Evolutionary conservation across 2,329 filamentous ascomycete genomes (phyloP).

Genomic region (Venturia pyrina): DNA sequence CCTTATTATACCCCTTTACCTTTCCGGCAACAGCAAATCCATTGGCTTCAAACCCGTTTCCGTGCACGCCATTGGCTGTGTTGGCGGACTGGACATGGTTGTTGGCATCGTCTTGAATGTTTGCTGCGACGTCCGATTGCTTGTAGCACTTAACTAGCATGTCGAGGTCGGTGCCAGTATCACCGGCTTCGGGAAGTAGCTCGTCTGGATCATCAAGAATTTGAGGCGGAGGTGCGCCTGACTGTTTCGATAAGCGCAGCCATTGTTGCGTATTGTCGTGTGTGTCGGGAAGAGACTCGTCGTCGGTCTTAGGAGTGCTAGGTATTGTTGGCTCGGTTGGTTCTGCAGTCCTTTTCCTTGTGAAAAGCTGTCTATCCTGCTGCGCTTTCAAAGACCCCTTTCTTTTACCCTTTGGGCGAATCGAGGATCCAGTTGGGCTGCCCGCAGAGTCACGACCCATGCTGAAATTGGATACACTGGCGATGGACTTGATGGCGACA

Average conservation of each 20-base stretch:
- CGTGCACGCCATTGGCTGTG: constrained; percentile 50
- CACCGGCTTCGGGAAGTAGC: constrained; percentile 46
- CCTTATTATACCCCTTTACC: constrained; percentile 70
- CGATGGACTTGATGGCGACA: constrained; percentile 79
- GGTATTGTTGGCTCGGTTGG: constrained; percentile 8
- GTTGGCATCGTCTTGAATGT: constrained; percentile 69
- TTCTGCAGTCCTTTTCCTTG: constrained; percentile 52
- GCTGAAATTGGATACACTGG: constrained; percentile 70
- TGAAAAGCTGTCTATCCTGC: constrained; percentile 86
- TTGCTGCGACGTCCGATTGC: constrained; percentile 64
- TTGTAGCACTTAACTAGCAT: constrained; percentile 66
- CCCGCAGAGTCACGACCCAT: constrained; percentile 48
- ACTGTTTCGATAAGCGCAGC: constrained; percentile 48
- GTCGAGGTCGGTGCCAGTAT: constrained; percentile 68
- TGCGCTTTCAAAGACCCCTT: constrained; percentile 72
- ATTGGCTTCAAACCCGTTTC: constrained; percentile 38
- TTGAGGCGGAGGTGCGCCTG: constrained; percentile 45
- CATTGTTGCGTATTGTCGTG: constrained; percentile 45
- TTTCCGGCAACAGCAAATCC: constrained; percentile 43
- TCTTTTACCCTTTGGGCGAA: constrained; percentile 59
- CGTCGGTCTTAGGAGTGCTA: constrained; percentile 40
- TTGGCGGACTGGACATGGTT: constrained; percentile 55
- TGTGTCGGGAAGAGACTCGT: constrained; percentile 45
- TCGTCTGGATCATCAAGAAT: constrained; percentile 61
- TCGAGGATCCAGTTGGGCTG: constrained; percentile 49